Conservation (phyloP, 441 rosid genomes). For the Corymbia citriodora region DNA sequence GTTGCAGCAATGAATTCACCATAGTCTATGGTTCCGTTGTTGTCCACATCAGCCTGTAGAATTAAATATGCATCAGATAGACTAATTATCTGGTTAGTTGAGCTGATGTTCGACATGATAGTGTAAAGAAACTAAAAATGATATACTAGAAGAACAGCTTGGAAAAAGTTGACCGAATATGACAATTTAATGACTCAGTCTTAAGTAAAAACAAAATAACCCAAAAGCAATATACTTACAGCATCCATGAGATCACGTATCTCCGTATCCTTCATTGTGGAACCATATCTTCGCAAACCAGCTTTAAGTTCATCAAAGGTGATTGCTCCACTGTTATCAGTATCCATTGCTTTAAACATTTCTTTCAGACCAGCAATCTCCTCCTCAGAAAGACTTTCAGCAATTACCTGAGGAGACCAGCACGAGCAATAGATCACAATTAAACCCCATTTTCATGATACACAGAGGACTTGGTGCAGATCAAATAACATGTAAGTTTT, state of each 20-base stretch:
- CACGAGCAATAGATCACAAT: not conserved
- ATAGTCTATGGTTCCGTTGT: constrained; percentile 94
- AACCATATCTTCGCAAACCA: constrained; percentile 94
- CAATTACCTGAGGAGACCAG: constrained; percentile 67
- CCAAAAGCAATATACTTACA: constrained; percentile 29
- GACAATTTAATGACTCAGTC: not conserved
- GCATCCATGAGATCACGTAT: constrained; percentile 99
- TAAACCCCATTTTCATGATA: not conserved
- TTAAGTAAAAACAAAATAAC: not conserved
- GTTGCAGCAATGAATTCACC: constrained; percentile 98
- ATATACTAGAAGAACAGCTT: not conserved
- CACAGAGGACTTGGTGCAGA: not conserved
- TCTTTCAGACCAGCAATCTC: constrained; percentile 98
- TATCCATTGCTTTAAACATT: constrained; percentile 96
- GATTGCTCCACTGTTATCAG: constrained; percentile 95
- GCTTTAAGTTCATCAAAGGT: constrained; percentile 99
- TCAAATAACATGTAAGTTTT: not conserved
- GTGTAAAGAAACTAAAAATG: not conserved
- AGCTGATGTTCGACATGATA: not conserved
- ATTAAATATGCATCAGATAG: not conserved
- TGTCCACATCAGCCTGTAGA: constrained; percentile 95
- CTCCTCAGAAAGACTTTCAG: constrained; percentile 99
- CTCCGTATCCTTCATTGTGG: constrained; percentile 94
- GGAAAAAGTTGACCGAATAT: not conserved
- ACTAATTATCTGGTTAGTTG: not conserved